phyloP scores from a whole-genome alignment of 192 early-diverging fungal species.

The Coemansia sp. region DNA sequence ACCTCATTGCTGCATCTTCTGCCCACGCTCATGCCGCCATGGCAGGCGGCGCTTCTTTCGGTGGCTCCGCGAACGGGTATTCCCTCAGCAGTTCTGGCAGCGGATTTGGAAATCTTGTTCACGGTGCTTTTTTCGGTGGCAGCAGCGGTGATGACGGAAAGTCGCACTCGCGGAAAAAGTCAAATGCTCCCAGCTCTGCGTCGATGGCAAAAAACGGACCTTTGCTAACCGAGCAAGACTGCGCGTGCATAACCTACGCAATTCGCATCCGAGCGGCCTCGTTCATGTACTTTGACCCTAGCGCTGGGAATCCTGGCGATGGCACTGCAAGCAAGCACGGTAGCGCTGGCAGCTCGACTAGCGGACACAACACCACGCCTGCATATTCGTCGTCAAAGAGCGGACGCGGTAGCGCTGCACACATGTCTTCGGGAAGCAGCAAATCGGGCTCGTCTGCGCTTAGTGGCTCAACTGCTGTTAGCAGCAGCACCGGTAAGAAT shows the following conservation, averaged over 20 bases:
- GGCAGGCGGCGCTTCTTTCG: constrained; percentile 17
- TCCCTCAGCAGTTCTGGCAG: constrained; percentile 3
- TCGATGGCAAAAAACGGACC: constrained; percentile 21
- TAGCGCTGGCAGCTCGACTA: neutral
- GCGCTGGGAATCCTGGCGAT: neutral
- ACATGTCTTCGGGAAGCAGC: constrained; percentile 24
- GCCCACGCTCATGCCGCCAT: constrained; percentile 19
- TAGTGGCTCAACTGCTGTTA: neutral
- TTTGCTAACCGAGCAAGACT: constrained; percentile 51
- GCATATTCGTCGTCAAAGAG: constrained; percentile 31
- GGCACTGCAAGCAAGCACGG: neutral
- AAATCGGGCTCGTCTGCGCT: constrained; percentile 8
- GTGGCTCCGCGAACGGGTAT: constrained; percentile 16
- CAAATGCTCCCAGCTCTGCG: constrained; percentile 18
- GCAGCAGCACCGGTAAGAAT: constrained; percentile 7
- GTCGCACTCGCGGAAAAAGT: constrained; percentile 48
- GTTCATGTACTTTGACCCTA: constrained; percentile 48
- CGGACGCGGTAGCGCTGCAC: constrained; percentile 31
- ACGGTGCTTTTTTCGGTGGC: constrained; percentile 42
- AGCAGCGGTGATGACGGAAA: constrained; percentile 26
- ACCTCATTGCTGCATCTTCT: constrained; percentile 26
- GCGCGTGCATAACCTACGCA: constrained; percentile 52
- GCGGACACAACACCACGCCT: constrained; percentile 38
- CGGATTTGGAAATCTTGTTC: constrained; percentile 39
- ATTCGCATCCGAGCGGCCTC: constrained; percentile 52